These are phyloP conservation scores for Jackrogersella multiformis DNA, from an alignment of 495 filamentous ascomycete species.

Conservation along the genomic window DNA sequence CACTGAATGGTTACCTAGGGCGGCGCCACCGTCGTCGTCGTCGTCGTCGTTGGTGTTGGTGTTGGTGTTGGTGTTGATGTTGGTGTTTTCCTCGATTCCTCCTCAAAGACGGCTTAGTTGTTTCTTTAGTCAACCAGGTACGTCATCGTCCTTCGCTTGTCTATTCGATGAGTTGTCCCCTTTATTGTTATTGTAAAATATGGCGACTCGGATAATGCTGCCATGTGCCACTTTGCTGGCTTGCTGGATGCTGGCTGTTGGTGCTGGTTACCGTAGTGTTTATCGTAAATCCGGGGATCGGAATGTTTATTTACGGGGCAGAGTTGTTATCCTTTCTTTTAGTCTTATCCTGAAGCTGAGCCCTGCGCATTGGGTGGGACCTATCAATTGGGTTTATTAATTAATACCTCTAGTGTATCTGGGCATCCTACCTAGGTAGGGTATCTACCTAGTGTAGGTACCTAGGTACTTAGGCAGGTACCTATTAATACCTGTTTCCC, in stretches of 20 bases:
- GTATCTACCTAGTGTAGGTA: too few species aligned
- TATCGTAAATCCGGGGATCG: constrained; percentile 43
- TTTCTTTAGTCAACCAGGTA: constrained; percentile 21
- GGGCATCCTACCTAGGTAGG: too few species aligned
- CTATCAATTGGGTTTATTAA: neutral
- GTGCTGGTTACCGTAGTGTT: constrained; percentile 36
- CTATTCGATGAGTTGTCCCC: neutral
- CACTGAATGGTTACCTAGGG: neutral
- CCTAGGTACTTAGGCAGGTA: too few species aligned
- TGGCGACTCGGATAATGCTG: constrained; percentile 17
- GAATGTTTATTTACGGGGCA: constrained; percentile 46
- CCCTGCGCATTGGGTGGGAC: neutral
- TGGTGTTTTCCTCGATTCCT: too few species aligned
- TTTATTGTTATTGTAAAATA: constrained; percentile 21
- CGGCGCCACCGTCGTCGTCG: too few species aligned
- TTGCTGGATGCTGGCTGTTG: too few species aligned
- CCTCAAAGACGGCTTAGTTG: neutral
- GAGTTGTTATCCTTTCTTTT: too few species aligned
- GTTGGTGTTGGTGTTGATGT: too few species aligned
- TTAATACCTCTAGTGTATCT: too few species aligned
- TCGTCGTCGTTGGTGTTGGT: too few species aligned
- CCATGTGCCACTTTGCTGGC: constrained; percentile 32
- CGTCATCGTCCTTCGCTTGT: constrained; percentile 11
- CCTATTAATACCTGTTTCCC: neutral
- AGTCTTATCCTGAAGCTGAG: constrained; percentile 24